Base-by-base conservation (phyloP, 2,329 filamentous ascomycete genomes). In the Diplodia intermedia region DNA sequence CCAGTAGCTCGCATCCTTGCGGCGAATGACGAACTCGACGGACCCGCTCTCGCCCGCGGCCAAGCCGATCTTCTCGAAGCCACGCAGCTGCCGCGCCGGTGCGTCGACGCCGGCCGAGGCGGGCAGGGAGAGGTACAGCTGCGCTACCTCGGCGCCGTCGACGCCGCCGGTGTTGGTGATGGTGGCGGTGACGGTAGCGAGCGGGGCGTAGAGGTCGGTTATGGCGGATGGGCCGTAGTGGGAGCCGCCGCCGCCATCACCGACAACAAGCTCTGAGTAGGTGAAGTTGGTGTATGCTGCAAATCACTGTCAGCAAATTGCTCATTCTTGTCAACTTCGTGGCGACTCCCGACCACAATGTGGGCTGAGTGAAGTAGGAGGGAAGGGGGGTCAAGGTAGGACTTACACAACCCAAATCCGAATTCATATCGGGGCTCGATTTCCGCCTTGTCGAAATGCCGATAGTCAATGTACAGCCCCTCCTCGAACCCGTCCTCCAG, bases 381-480 rank as follows among this genome's bases (percentile, higher is more conserved):
- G 15, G 8, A 11, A 5, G 40, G n/a, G 31, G 31, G 31, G 31
- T 33, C 31, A 33, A 33, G 31, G 31, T 33, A 8, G 31, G 6
- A 70, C 74, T 70, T 72, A 76, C 75, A 77, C 3, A 83, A 71
- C 6, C 80, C 81, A 62, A 77, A 83, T n/a, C 82, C 82, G 68
- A 83, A 84, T 36, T 80, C 80, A 69, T 77, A 83, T 2, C 79
- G 74, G 0, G 81, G 81, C 2, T 72, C 73, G 55, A 83, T 80
- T 68, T 78, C 77, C 57, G 77, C 70, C 68, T 78, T 73, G 71
- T 81, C 79, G 68, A 84, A 83, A 53, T 77, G 71, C 36, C 81
- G 76, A 72, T 84, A 84, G 69, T 84, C 82, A 69, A 83, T 79
- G 70, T 79, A 80, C 14, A 83, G 70, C 20, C 81, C 79, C 74